A percentile compares a stretch with the other conserved stretches of the same genome.
These are phyloP conservation scores for Glycine tomentella DNA, from an alignment of 306 rosid species.

Conservation along the genomic window DNA sequence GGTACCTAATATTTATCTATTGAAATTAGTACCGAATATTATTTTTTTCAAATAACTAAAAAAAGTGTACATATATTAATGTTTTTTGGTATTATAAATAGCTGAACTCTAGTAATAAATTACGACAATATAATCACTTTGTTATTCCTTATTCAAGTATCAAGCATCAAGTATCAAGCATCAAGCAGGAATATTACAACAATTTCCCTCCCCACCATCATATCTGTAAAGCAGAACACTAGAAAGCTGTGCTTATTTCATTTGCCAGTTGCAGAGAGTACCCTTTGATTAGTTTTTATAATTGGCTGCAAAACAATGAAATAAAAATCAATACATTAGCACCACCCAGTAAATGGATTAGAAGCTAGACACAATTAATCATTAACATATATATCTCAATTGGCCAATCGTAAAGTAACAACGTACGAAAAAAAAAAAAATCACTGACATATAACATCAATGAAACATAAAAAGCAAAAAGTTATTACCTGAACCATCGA, in stretches of 20 bases:
- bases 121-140: not conserved
- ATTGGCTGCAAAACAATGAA: slow-evolving; percentile 15
- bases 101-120: not conserved
- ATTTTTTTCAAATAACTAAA: no score
- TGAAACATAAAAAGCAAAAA: no score
- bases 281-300: slow-evolving; percentile 12
- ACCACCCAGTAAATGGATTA: no score
- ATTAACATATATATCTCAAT: not conserved
- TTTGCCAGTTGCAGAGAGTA: slow-evolving; percentile 11
- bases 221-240: not conserved
- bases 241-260: not conserved
- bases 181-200: not conserved
- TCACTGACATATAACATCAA: no score
- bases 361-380: no score
- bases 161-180: no score
- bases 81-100: not conserved
- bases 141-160: slow-evolving; percentile 22
- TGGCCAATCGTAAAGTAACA: not conserved
- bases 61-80: no score
- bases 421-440: no score
- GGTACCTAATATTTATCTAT: no score
- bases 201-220: not conserved
- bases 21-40: no score
- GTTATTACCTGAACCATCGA: slow-evolving; percentile 10
- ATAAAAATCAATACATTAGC: no score